phyloP scores from a whole-genome alignment of 1,284 basidiomycete species.

The Singerocomus inundabilis region DNA sequence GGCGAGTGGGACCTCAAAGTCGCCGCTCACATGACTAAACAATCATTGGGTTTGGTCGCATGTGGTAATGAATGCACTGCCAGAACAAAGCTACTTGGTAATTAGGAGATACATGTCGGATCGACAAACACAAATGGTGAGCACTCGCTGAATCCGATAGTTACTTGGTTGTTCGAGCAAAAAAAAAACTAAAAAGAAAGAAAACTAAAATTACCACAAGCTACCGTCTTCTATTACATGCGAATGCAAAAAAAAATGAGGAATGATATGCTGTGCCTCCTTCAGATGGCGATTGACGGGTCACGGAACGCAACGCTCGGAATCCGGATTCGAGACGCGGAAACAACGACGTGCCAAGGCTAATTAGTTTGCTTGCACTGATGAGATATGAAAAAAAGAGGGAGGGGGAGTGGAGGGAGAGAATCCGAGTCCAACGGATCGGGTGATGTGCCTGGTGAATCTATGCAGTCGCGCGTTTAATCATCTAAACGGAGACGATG shows the following conservation, averaged over 20 bases:
- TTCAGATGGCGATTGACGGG: constrained; percentile 52
- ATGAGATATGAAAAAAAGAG: constrained; percentile 25
- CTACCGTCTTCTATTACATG: constrained; percentile 44
- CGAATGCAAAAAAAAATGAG: constrained; percentile 34
- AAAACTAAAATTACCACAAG: constrained; percentile 29
- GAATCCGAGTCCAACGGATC: constrained; percentile 21
- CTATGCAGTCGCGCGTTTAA: constrained; percentile 69
- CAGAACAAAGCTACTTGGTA: constrained; percentile 13
- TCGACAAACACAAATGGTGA: constrained; percentile 5
- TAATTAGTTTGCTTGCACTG: constrained; percentile 46
- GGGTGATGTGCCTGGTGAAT: constrained; percentile 12
- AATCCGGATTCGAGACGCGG: constrained; percentile 21
- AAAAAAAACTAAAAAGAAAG: background rate
- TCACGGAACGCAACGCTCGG: constrained; percentile 19
- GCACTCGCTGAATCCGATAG: constrained; percentile 17
- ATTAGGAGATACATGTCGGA: constrained; percentile 25
- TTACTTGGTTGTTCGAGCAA: constrained; percentile 10
- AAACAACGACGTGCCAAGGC: constrained; percentile 21
- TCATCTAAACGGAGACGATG: constrained; percentile 47
- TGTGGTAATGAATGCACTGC: background rate
- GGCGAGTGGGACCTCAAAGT: background rate
- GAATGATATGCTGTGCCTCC: constrained; percentile 54
- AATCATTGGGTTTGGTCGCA: background rate
- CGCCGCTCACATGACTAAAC: too few species aligned
- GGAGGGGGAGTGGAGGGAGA: constrained; percentile 3